A percentile compares a stretch with the other conserved stretches of the same genome.
These are phyloP conservation scores for Camelina laxa DNA, from an alignment of 345 rosid species.

Conservation along the genomic window DNA sequence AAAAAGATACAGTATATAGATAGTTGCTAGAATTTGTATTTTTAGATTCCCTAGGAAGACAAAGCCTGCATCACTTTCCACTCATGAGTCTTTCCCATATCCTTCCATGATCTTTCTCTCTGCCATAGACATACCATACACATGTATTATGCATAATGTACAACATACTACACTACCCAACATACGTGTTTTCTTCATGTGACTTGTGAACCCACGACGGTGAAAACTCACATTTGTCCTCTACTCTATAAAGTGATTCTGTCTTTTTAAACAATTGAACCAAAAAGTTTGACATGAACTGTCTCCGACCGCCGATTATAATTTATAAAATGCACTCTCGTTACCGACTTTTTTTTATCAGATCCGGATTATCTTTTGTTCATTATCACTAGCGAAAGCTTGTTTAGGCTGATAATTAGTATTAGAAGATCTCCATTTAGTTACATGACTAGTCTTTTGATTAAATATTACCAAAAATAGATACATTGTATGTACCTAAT, in stretches of 20 bases:
- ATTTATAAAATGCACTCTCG: not conserved
- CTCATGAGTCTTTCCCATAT: constrained; percentile 41
- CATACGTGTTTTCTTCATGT: constrained; percentile 43
- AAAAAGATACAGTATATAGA: not conserved
- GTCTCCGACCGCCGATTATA: constrained; percentile 17
- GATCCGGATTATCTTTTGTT: constrained; percentile 1
- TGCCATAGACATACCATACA: constrained; percentile 23
- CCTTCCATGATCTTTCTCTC: constrained; percentile 43
- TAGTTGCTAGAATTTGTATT: not conserved
- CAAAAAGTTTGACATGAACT: constrained; percentile 27
- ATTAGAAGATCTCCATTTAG: not conserved
- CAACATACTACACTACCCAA: constrained; percentile 17
- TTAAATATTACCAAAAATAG: constrained; percentile 11
- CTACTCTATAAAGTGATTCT: constrained; percentile 29
- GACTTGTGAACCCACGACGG: constrained; percentile 40
- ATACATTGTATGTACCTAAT: constrained; percentile 33
- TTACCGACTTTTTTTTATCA: constrained; percentile 13
- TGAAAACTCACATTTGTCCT: constrained; percentile 45
- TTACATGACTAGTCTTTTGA: not conserved
- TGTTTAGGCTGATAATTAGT: constrained; percentile 7
- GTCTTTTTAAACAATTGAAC: not conserved
- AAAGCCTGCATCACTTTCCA: constrained; percentile 43
- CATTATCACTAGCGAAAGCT: not conserved
- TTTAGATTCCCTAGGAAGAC: constrained; percentile 43
- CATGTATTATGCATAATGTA: constrained; percentile 13